Base-by-base conservation (phyloP, 805 yeast species). In the Kluyveromyces starmeri region DNA sequence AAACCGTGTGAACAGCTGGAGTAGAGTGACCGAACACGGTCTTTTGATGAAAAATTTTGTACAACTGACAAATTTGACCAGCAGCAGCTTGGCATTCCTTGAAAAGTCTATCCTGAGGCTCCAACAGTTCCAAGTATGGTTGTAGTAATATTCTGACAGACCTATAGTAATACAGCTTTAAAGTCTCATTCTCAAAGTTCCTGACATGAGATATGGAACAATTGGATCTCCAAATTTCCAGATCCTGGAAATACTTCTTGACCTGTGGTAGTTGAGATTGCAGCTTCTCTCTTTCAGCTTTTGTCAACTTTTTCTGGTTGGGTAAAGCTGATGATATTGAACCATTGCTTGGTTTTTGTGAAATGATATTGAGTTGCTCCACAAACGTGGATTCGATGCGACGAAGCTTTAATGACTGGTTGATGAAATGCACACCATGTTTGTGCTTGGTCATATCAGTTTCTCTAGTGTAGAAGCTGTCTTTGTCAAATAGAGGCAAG, bases 11-110 rank as follows among this genome's bases (percentile, higher is more conserved):
- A 27, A 77, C 74, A 9, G 80, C 77, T 20, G 78, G 68, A 0
- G 78, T 75, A 1, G 82, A 73, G 47, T 74, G 80, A 3, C 83
- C 83, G 35, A 63, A 61, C 2, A 71, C 72, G 0, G 81, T 73
- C 44, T 69, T 72, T 46, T 75, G 76, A 52, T 74, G 80, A 50
- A 73, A 75, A 10, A 70, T 74, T 42, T 75, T 73, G 50, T 75
- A 73, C 17, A 75, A 59, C 43, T 73, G 80, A 47, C 83, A 75
- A 25, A 77, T 71, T 49, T 75, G 79, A 18, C 83, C 83, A 1
- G 83, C 81, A 16, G 81, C 82, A 2, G 78, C 78, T 48, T 76
- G 83, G 51, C 83, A 77, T 51, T 76, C 81, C 34, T 68, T 63
- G 50, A 77, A 75, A 20, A 77, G 55, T 30, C 71, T 61, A 49